phyloP scores from a whole-genome alignment of 768 basidiomycete genomes.

The Tulasnella sp. region DNA sequence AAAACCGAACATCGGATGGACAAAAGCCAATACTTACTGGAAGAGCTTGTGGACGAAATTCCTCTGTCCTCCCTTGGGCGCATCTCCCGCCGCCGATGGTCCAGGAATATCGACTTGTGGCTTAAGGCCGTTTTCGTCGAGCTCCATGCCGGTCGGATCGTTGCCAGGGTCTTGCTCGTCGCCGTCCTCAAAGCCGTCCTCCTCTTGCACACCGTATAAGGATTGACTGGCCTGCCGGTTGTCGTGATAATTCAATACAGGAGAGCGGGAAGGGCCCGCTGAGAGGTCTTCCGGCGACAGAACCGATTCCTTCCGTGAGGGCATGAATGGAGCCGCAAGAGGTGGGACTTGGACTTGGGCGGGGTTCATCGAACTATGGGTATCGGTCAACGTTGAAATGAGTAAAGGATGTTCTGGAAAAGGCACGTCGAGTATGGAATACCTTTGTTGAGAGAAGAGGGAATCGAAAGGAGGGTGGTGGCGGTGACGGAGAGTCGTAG shows the following conservation, averaged over 20 bases:
- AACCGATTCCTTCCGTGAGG: neutral
- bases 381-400: neutral
- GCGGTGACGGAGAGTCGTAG: neutral
- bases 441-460: neutral
- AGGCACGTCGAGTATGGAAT: neutral
- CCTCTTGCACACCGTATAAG: neutral
- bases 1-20: neutral
- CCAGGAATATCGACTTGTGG: neutral
- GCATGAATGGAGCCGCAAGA: neutral
- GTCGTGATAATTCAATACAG: neutral
- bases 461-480: neutral
- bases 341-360: neutral
- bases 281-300: neutral
- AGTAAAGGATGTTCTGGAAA: neutral
- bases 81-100: neutral
- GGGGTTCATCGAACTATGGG: neutral
- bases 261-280: no score
- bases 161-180: neutral
- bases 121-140: neutral
- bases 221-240: neutral
- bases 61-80: constrained; percentile 42
- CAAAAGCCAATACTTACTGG: constrained; percentile 31
- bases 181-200: neutral
- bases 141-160: neutral
- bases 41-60: constrained; percentile 89